Conservation (phyloP, 495 filamentous ascomycete species). For the Apiosordaria backusii region DNA sequence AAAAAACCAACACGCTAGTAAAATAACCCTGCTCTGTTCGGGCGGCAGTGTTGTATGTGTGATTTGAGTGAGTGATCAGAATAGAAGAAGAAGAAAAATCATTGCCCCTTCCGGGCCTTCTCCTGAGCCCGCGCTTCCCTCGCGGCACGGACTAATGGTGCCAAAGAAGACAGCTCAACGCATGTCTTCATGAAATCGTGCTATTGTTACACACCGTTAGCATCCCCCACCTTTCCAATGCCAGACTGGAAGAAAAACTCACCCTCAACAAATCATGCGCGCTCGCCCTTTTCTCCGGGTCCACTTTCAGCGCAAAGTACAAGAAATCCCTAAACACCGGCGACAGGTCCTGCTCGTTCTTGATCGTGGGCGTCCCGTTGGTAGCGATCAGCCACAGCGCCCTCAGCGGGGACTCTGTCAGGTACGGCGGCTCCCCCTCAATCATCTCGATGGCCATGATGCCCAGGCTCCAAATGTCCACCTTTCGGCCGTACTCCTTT, state of each 20-base stretch:
- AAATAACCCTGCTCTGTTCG: not conserved
- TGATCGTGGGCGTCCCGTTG: constrained; percentile 92
- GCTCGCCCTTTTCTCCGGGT: constrained; percentile 92
- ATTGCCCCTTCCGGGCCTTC: constrained; percentile 63
- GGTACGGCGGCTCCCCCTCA: constrained; percentile 94
- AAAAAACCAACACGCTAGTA: not conserved
- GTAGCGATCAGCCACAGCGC: constrained; percentile 96
- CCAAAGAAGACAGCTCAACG: constrained; percentile 55
- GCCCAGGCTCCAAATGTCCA: constrained; percentile 96
- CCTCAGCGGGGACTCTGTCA: constrained; percentile 90
- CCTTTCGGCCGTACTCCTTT: constrained; percentile 97
- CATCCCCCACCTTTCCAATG: not conserved
- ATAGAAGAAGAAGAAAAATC: constrained; percentile 16
- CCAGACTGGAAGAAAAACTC: constrained; percentile 30
- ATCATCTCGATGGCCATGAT: constrained; percentile 99
- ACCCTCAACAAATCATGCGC: constrained; percentile 90
- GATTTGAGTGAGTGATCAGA: not conserved
- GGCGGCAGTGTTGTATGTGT: not conserved
- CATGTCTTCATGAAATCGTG: constrained; percentile 91
- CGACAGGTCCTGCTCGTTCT: constrained; percentile 81
- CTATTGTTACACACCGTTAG: constrained; percentile 42
- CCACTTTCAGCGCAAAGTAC: constrained; percentile 85
- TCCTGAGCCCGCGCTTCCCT: constrained; percentile 79
- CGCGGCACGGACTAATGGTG: constrained; percentile 84
- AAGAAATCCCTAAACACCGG: constrained; percentile 85